Evolutionary conservation across 208 protist genomes (phyloP).

Genomic region (Trypanosoma rangeli): DNA sequence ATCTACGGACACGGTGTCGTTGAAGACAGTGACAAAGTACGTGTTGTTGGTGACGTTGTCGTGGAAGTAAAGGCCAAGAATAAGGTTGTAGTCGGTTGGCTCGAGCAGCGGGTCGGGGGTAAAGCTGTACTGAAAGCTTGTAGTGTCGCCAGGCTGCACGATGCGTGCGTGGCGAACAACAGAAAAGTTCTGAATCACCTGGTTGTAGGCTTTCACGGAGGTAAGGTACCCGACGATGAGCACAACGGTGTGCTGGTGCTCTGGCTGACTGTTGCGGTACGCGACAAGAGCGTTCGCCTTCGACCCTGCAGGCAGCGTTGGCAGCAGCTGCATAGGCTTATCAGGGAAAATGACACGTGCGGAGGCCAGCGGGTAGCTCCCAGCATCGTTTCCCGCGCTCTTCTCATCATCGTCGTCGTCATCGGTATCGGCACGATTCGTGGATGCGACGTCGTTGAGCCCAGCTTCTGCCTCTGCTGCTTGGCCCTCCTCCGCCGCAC

Average conservation of each 20-base stretch:
- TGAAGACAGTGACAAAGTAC: conserved; percentile 69
- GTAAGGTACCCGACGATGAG: conserved; percentile 61
- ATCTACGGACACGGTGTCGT: conserved; percentile 66
- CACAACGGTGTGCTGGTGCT: conserved; percentile 42
- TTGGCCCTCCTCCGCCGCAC: background rate
- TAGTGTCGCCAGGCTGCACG: conserved; percentile 58
- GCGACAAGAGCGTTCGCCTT: conserved; percentile 48
- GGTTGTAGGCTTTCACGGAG: conserved; percentile 36
- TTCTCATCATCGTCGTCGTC: conserved; percentile 35
- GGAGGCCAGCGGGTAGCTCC: conserved; percentile 2
- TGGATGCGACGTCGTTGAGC: background rate
- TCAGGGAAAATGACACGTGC: conserved; percentile 64
- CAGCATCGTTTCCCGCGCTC: background rate
- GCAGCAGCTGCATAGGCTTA: conserved; percentile 32
- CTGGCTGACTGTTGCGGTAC: conserved; percentile 63
- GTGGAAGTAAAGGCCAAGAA: conserved; percentile 76
- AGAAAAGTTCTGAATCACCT: conserved; percentile 88
- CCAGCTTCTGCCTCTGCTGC: background rate
- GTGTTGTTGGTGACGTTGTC: conserved; percentile 64
- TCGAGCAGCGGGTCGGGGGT: conserved; percentile 67
- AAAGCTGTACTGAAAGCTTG: conserved; percentile 83
- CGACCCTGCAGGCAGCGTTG: conserved; percentile 49
- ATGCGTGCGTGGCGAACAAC: conserved; percentile 70
- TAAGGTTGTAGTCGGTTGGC: conserved; percentile 80
- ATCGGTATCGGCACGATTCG: background rate